These are phyloP conservation scores for Fusarium tanahbumbuense DNA, from an alignment of 2,329 filamentous ascomycete species.

Conservation along the genomic window DNA sequence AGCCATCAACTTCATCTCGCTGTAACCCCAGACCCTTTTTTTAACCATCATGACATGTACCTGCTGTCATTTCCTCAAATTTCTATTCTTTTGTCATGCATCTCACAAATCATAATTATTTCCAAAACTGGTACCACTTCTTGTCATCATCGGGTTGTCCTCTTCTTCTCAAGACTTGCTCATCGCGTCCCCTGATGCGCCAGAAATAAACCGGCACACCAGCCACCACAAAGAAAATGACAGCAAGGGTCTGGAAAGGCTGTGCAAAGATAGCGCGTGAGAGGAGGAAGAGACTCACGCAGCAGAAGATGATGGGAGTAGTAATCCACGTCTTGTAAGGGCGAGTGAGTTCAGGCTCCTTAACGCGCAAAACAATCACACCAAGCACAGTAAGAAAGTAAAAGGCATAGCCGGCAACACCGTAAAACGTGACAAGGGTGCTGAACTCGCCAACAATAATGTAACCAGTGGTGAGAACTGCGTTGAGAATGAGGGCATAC, in stretches of 20 bases:
- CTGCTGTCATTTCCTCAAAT: not conserved
- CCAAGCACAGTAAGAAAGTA: slow-evolving; percentile 97
- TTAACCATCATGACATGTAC: slow-evolving; percentile 13
- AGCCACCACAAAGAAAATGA: slow-evolving; percentile 83
- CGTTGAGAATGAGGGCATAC: slow-evolving; percentile 88
- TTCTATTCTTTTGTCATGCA: not conserved
- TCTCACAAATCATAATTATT: slow-evolving; percentile 37
- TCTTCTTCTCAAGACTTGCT: slow-evolving; percentile 57
- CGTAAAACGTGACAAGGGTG: slow-evolving; percentile 95
- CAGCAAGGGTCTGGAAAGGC: slow-evolving; percentile 88
- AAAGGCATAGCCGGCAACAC: slow-evolving; percentile 95
- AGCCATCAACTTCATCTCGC: slow-evolving; percentile 12
- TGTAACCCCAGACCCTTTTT: not conserved
- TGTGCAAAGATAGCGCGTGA: slow-evolving; percentile 90
- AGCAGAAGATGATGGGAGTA: slow-evolving; percentile 98
- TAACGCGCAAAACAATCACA: slow-evolving; percentile 87
- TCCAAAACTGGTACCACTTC: slow-evolving; percentile 73
- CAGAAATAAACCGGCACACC: slow-evolving; percentile 92
- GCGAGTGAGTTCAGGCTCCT: slow-evolving; percentile 86
- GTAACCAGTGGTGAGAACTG: slow-evolving; percentile 77
- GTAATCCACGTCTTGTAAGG: slow-evolving; percentile 97
- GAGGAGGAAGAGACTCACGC: slow-evolving; percentile 92
- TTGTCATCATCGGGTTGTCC: slow-evolving; percentile 48
- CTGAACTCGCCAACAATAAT: slow-evolving; percentile 89
- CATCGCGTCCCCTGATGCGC: slow-evolving; percentile 76